Conservation (phyloP, 495 filamentous ascomycete genomes). For the Haplographium delicatum region DNA sequence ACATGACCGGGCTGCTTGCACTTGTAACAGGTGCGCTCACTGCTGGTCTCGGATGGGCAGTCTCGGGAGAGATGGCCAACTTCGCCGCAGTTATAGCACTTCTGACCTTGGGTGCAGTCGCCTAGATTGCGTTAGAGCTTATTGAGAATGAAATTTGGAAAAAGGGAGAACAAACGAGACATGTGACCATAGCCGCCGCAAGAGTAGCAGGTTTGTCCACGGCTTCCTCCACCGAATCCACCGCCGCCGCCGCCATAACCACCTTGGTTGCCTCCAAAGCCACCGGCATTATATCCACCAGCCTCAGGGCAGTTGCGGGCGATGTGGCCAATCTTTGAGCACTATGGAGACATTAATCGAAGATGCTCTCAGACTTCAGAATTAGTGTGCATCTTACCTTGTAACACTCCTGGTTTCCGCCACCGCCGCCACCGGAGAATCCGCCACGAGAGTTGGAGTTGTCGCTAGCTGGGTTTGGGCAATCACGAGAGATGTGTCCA, state of each 20-base stretch:
- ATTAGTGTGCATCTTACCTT: too few species aligned
- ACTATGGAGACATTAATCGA: constrained; percentile 43
- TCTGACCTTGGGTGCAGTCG: constrained; percentile 97
- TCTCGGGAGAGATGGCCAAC: constrained; percentile 92
- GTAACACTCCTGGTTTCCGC: constrained; percentile 69
- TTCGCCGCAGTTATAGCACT: constrained; percentile 99
- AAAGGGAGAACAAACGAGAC: constrained; percentile 52
- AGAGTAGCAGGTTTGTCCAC: constrained; percentile 66
- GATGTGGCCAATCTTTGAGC: constrained; percentile 94
- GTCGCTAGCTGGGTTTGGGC: constrained; percentile 54
- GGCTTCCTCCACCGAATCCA: constrained; percentile 46
- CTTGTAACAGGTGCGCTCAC: constrained; percentile 97
- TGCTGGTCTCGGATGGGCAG: constrained; percentile 81
- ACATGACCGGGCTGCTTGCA: constrained; percentile 98
- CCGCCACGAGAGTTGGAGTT: constrained; percentile 40
- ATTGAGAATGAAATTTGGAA: background rate
- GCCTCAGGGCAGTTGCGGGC: constrained; percentile 87
- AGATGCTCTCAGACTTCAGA: too few species aligned
- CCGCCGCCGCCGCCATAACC: constrained; percentile 38
- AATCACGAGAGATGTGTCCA: constrained; percentile 94
- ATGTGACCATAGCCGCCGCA: constrained; percentile 96
- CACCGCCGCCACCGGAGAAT: constrained; percentile 28
- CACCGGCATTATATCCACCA: constrained; percentile 30
- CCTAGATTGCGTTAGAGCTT: constrained; percentile 27
- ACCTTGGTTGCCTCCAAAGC: constrained; percentile 35